Evolutionary conservation across 2,329 filamentous ascomycete species (phyloP), one percentile per base, ranked within the genome.

Genomic region (Thyridium curvatum): DNA sequence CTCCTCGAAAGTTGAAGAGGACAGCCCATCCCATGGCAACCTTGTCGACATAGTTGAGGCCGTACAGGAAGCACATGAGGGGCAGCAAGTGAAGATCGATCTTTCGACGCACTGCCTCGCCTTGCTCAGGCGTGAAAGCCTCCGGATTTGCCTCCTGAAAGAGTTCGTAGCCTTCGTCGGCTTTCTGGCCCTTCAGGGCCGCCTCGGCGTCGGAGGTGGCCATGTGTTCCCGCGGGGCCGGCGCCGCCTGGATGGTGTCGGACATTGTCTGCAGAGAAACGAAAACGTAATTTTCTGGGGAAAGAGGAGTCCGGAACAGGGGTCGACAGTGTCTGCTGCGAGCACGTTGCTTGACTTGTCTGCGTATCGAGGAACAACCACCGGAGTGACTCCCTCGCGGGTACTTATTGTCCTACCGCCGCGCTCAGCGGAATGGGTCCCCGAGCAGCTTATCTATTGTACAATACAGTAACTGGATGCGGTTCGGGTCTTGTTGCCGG

Each of bases 11-110:
- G 33, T 47, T 30, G 38, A 52, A 52, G 9, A 53, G 40, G 2
- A 52, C 52, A 9, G 52, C 50, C 49, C 49, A 54, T 14, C 46
- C 43, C 21, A 52, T 45, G 18, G 49, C 45, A 4, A 46, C 46
- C 39, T 49, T 49, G 30, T 49, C 50, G 35, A 52, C 47, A 30
- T 51, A 52, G 37, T 48, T 48, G 18, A 52, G 38, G 8, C 50
- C 50, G 14, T 52, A 52, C 10, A 48, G 38, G 21, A 41, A 32
- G 31, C 50, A 52, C 50, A 52, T 51, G 14, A 51, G 39, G 2
- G 44, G 48, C 16, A 52, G 41, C 8, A 52, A 40, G 29, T 46
- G 45, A 9, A 37, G 35, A 21, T 46, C 46, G 8, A 47, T 18
- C 37, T 47, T 47, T 16, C 49, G 43, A 14, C 44, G 35, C 12